Percentiles rank a stretch among this genome's conserved stretches.
Evolutionary conservation across 768 basidiomycete genomes (phyloP).

Genomic region (Multifurca ochricompacta): DNA sequence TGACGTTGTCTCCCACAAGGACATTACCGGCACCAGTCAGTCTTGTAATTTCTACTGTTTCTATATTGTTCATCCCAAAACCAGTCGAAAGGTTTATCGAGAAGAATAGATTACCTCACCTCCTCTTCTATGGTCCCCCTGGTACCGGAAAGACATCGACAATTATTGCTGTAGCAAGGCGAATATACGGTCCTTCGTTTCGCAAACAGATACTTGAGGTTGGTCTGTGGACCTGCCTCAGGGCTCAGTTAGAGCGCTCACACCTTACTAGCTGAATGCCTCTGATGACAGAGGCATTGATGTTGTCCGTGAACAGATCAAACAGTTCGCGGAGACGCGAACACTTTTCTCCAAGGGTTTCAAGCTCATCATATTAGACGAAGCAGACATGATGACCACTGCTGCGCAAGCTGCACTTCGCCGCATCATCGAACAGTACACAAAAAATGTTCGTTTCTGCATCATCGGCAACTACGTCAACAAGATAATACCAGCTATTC

Average conservation of each 20-base stretch:
- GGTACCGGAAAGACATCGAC: slow-evolving; percentile 99
- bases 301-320: slow-evolving; percentile 97
- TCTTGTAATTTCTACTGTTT: slow-evolving; percentile 10
- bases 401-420: slow-evolving; percentile 95
- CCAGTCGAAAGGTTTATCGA: slow-evolving; percentile 95
- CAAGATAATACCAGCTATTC: slow-evolving; percentile 97
- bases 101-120: slow-evolving; percentile 87
- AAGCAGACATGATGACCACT: slow-evolving; percentile 99
- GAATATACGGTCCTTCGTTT: slow-evolving; percentile 84
- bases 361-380: slow-evolving; percentile 97
- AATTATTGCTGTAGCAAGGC: slow-evolving; percentile 88
- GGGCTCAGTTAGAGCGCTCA: slow-evolving; percentile 4
- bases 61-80: not conserved
- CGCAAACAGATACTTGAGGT: slow-evolving; percentile 94
- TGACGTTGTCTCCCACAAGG: slow-evolving; percentile 95
- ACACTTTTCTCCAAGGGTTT: slow-evolving; percentile 88
- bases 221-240: slow-evolving; percentile 15
- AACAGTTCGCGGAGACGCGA: slow-evolving; percentile 94
- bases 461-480: slow-evolving; percentile 99
- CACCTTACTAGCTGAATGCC: slow-evolving; percentile 72
- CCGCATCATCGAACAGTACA: slow-evolving; percentile 97
- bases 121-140: slow-evolving; percentile 96
- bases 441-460: slow-evolving; percentile 97
- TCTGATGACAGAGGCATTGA: slow-evolving; percentile 99
- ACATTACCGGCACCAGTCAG: slow-evolving; percentile 91